phyloP scores from a whole-genome alignment of 345 rosid species.

The Brassica incana region DNA sequence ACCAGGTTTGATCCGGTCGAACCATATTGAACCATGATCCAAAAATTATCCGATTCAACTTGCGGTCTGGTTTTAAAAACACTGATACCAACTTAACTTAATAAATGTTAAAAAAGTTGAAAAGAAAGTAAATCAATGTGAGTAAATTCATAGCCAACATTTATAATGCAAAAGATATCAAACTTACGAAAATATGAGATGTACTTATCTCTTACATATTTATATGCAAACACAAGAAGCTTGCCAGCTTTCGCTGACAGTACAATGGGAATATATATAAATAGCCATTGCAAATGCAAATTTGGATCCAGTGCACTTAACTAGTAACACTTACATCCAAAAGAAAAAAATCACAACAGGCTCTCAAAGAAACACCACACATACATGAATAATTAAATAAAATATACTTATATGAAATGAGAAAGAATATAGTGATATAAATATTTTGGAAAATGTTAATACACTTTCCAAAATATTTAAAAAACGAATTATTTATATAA shows the following conservation, averaged over 20 bases:
- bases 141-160: background rate
- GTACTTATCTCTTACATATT: background rate
- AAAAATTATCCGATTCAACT: no score
- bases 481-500: background rate
- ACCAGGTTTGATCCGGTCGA: no score
- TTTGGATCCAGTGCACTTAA: constrained; percentile 31
- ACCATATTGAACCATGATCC: no score
- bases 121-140: background rate
- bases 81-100: background rate
- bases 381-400: background rate
- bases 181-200: background rate
- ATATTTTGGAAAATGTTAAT: constrained; percentile 9
- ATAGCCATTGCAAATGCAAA: constrained; percentile 26
- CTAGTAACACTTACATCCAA: constrained; percentile 10
- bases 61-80: no score
- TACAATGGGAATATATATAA: background rate
- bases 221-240: background rate
- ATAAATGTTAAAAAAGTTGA: background rate
- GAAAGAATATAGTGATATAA: background rate
- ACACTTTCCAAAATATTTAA: constrained; percentile 22
- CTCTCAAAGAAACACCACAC: background rate
- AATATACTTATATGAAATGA: background rate
- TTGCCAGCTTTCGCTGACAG: constrained; percentile 9
- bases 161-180: background rate
- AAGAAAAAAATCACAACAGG: constrained; percentile 8